Evolutionary conservation across 1,284 basidiomycete species (phyloP), one percentile per base, ranked within the genome.

Genomic region (Ustilago shanxiensis): DNA sequence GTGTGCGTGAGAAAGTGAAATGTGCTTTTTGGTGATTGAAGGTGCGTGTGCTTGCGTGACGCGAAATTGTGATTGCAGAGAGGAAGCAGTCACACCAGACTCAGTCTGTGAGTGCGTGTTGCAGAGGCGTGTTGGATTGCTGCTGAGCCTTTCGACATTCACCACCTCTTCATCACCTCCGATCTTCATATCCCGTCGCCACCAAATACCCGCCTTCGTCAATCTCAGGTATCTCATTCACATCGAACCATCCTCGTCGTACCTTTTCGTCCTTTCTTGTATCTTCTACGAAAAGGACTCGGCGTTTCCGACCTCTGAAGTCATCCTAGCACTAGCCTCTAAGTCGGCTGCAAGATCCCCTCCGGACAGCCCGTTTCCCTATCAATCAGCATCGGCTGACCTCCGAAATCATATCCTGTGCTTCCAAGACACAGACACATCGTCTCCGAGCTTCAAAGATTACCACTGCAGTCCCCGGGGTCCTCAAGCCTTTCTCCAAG

Each of bases 31-130:
- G 39, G 39, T 41, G 39, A 16, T 16, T 41, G n/a, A 18, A 14
- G 39, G n/a, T 41, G 39, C 13, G 13, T 41, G 39, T n/a, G n/a
- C n/a, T n/a, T n/a, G n/a, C 44, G 44, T 45, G 44, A 45, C 44
- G 44, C 44, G 44, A 45, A 45, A 45, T 22, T 45, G 44, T 45
- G 44, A 45, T 45, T 45, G 44, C 22, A 45, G 44, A 45, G 44
- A 45, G 16, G 22, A 26, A 50, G 22, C 35, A 50, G 20, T 52
- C 50, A 33, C 28, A 33, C 24, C 47, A 33, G 31, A n/a, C 31
- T 33, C 6, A 33, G 11, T 33, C n/a, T n/a, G n/a, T 11, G 45
- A 22, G 44, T 49, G 47, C 47, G 47, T 49, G 47, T 28, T 49
- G 47, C 47, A 49, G 28, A 14, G 47, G 26, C 47, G 47, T 49